Base-by-base conservation (phyloP, 2,329 filamentous ascomycete genomes). In the Scopulariopsis brevicaulis region DNA sequence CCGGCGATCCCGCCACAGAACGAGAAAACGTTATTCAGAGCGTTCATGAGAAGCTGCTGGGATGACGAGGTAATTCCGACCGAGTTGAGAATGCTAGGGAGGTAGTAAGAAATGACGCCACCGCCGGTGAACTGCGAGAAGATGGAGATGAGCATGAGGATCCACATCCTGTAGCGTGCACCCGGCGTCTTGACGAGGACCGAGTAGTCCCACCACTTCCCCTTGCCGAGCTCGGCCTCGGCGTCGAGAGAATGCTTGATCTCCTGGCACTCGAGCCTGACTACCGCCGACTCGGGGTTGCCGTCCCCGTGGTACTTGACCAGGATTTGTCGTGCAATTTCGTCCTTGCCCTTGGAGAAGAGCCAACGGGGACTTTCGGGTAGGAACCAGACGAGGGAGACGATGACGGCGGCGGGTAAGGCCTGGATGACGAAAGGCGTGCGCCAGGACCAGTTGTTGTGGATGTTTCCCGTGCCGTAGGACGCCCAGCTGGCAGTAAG, bases 381-480 rank as follows among this genome's bases (percentile, higher is more conserved):
- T 18, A 79, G 24, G 54, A 62, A 70, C 60, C 73, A 79, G 62
- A 81, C 76, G 57, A 77, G 74, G 4, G 64, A 55, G 20, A 77
- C 62, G 60, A 78, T 75, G 40, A 77, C 67, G 12, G 72, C 59
- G 0, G 71, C 73, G 0, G 75, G 73, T 1, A 71, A 46, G 25
- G 71, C 69, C 66, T 80, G 77, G 0, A 79, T 64, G 4, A 78
- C 64, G 4, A 70, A 72, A 4, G 77, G 72, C 2, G 72, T 71
- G 53, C 75, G 69, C 77, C 77, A 80, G 7, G 72, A 72, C 76
- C 76, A 79, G 58, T 76, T 71, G 57, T 68, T 75, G 1, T 67
- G 59, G 20, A 78, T 74, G 15, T 70, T 65, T 40, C 72, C 67
- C 0, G 76, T 78, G 28, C 71, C 76, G 60, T 76, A 76, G 11